Evolutionary conservation across 2,329 filamentous ascomycete genomes (phyloP).

Genomic region (Fusarium buxicola): DNA sequence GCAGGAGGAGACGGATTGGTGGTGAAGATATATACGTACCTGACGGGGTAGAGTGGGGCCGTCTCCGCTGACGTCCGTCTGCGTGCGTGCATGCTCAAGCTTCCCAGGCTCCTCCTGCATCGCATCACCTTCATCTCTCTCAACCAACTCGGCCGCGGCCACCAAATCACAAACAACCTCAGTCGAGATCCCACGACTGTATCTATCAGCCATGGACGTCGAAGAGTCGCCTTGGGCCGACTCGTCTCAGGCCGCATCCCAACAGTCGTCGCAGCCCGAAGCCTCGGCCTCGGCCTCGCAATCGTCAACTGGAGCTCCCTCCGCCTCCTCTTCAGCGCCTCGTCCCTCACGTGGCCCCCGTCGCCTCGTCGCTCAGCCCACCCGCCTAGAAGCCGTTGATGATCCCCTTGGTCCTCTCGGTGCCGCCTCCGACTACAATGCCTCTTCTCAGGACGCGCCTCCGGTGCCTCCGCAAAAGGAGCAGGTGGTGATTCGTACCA

Average conservation of each 20-base stretch:
- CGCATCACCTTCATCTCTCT: constrained; percentile 39
- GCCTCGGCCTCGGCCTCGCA: constrained; percentile 46
- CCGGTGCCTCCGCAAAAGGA: constrained; percentile 78
- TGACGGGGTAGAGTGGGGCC: constrained; percentile 37
- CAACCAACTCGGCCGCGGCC: constrained; percentile 11
- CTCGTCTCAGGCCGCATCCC: constrained; percentile 51
- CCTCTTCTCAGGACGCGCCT: constrained; percentile 62
- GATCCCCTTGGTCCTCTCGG: constrained; percentile 84
- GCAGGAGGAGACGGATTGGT: neutral
- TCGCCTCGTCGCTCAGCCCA: constrained; percentile 78
- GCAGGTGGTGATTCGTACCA: constrained; percentile 69
- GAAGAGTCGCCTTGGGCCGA: constrained; percentile 68
- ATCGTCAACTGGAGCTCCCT: constrained; percentile 43
- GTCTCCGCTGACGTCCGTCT: constrained; percentile 41
- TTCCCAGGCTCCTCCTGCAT: constrained; percentile 28
- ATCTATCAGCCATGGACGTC: constrained; percentile 57
- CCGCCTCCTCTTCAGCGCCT: constrained; percentile 49
- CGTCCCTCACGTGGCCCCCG: constrained; percentile 64
- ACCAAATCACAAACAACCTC: constrained; percentile 22
- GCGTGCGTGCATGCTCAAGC: constrained; percentile 33
- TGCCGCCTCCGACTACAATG: constrained; percentile 65
- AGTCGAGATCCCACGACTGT: constrained; percentile 13
- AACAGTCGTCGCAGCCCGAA: constrained; percentile 48
- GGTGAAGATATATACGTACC: constrained; percentile 25
- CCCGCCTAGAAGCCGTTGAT: constrained; percentile 80